A percentile compares a stretch with the other conserved stretches of the same genome.
Conservation (phyloP, 768 basidiomycete genomes). For the Tulasnella calospora region DNA sequence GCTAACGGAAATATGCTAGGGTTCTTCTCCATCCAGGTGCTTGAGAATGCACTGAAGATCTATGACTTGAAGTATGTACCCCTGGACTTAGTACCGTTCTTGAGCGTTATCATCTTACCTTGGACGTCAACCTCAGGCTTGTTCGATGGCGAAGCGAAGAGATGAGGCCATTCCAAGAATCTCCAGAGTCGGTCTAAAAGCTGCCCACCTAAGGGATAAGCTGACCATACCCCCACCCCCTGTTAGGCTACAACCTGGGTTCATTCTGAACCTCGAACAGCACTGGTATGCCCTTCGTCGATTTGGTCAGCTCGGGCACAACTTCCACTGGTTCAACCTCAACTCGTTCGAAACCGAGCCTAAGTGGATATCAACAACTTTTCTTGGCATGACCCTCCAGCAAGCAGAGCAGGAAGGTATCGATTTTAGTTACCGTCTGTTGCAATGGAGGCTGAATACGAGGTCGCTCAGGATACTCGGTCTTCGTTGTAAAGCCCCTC, state of each 20-base stretch:
- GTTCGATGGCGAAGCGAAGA: constrained; percentile 79
- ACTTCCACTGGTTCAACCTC: constrained; percentile 83
- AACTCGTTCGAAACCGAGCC: constrained; percentile 68
- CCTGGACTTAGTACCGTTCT: not conserved
- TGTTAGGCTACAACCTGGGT: constrained; percentile 70
- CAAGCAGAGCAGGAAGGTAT: constrained; percentile 81
- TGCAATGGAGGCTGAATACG: constrained; percentile 25
- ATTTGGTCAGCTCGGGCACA: constrained; percentile 54
- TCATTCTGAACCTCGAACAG: constrained; percentile 77
- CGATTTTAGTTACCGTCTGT: constrained; percentile 31
- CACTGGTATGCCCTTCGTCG: constrained; percentile 89
- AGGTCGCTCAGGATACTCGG: constrained; percentile 61
- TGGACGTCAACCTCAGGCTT: constrained; percentile 47
- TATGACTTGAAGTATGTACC: constrained; percentile 69
- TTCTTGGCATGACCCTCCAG: constrained; percentile 78
- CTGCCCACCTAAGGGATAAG: constrained; percentile 25
- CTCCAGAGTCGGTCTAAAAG: constrained; percentile 55
- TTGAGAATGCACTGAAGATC: constrained; percentile 76
- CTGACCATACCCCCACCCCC: not conserved
- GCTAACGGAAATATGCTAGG: constrained; percentile 42
- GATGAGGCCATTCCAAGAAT: constrained; percentile 69
- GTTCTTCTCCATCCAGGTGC: constrained; percentile 87
- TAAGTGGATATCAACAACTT: constrained; percentile 78
- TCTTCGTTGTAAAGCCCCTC: constrained; percentile 54
- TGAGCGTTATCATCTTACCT: not conserved